phyloP scores from a whole-genome alignment of 495 filamentous ascomycete species.

The Umbilicaria muhlenbergii region DNA sequence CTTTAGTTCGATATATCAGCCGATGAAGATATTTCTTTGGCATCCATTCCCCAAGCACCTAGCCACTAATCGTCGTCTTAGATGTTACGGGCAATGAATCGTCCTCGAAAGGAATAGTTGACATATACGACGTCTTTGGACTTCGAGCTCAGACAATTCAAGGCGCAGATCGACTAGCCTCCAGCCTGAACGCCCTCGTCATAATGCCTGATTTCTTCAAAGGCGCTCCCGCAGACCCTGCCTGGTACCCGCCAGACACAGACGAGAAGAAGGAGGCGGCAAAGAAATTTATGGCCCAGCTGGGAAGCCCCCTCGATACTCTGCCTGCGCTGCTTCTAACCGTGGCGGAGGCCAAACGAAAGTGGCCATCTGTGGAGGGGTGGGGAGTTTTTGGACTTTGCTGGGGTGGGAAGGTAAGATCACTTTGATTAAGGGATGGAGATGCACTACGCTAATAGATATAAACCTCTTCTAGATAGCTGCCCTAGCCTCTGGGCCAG shows the following conservation, averaged over 20 bases:
- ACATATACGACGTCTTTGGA: slow-evolving; percentile 42
- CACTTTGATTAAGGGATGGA: neutral
- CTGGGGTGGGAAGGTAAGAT: slow-evolving; percentile 31
- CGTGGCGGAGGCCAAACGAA: slow-evolving; percentile 9
- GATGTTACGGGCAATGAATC: slow-evolving; percentile 27
- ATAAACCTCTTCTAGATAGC: slow-evolving; percentile 16
- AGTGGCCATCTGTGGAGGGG: slow-evolving; percentile 19
- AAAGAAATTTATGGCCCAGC: slow-evolving; percentile 14
- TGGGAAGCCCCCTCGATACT: slow-evolving; percentile 5
- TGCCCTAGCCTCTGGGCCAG: slow-evolving; percentile 23
- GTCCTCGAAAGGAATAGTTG: slow-evolving; percentile 25
- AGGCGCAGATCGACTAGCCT: slow-evolving; percentile 37
- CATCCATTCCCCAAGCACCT: no score
- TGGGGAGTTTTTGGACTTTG: slow-evolving; percentile 32
- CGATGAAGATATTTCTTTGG: no score
- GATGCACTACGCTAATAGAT: neutral
- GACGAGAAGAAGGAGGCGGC: slow-evolving; percentile 26
- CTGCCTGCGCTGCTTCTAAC: slow-evolving; percentile 3
- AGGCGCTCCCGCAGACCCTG: slow-evolving; percentile 17
- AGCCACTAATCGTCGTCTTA: slow-evolving; percentile 1
- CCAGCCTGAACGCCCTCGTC: slow-evolving; percentile 20
- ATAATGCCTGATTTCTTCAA: slow-evolving; percentile 33
- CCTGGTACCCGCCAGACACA: slow-evolving; percentile 24
- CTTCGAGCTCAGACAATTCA: slow-evolving; percentile 32
- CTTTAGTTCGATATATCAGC: no score